These are phyloP conservation scores for Eucalyptus regnans DNA, from an alignment of 345 rosid genomes.

Conservation along the genomic window DNA sequence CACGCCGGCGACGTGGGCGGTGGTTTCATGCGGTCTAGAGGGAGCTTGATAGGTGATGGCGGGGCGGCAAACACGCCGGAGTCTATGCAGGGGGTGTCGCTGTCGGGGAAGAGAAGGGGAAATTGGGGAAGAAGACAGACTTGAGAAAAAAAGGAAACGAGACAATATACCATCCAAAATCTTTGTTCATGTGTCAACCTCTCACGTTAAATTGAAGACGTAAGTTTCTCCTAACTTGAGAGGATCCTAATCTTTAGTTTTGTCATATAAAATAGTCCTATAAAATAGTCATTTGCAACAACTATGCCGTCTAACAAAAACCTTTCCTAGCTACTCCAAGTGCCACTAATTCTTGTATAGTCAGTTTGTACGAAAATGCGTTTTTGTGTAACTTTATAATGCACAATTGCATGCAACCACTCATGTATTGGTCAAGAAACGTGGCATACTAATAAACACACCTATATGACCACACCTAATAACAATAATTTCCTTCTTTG, in stretches of 20 bases:
- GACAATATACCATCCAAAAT: neutral
- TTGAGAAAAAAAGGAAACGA: neutral
- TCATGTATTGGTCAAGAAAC: neutral
- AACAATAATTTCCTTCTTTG: neutral
- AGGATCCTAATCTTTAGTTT: neutral
- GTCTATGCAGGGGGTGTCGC: neutral
- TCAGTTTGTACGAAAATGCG: neutral
- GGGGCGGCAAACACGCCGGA: neutral
- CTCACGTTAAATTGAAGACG: neutral
- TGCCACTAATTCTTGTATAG: neutral
- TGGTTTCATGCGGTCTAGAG: neutral
- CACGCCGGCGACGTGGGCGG: neutral
- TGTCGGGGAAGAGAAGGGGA: neutral
- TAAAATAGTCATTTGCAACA: neutral
- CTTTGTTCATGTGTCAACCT: neutral
- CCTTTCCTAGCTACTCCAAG: neutral
- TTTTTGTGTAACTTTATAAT: neutral
- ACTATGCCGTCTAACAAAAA: neutral
- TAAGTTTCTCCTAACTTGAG: neutral
- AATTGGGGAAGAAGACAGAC: neutral
- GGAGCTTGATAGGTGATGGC: neutral
- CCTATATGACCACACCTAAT: neutral
- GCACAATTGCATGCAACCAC: neutral
- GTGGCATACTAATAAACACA: neutral
- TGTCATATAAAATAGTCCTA: neutral